Percentiles rank a stretch among this genome's conserved stretches.
Evolutionary conservation across 257 asterid species (phyloP).

Genomic region (Prunella vulgaris): DNA sequence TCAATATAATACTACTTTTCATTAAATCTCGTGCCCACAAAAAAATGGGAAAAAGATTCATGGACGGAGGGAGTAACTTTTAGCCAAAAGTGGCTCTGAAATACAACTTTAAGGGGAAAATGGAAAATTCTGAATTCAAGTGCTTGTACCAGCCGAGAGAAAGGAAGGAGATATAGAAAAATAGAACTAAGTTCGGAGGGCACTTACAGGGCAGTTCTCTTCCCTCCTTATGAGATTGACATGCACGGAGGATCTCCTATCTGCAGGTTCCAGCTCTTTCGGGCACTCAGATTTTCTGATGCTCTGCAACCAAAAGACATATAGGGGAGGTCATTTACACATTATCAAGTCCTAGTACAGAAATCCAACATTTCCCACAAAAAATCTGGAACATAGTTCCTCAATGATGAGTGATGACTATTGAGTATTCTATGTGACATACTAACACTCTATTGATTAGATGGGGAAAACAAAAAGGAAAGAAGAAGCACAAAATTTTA

Average conservation of each 20-base stretch:
- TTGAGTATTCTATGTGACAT: background rate
- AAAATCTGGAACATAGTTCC: background rate
- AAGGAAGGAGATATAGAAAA: background rate
- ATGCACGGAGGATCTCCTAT: slow-evolving; percentile 64
- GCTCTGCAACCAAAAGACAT: slow-evolving; percentile 51
- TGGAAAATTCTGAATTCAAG: background rate
- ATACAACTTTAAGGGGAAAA: background rate
- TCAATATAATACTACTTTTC: too few relatives aligned
- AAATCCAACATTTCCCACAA: background rate
- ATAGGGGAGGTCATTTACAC: background rate
- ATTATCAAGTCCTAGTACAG: background rate
- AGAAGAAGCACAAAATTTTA: background rate
- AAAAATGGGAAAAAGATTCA: too few relatives aligned
- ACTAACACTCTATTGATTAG: background rate
- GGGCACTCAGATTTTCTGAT: slow-evolving; percentile 88
- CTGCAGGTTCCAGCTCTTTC: slow-evolving; percentile 85
- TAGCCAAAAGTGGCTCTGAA: background rate
- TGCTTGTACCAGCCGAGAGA: too few relatives aligned
- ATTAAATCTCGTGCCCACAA: too few relatives aligned
- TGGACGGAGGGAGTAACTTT: too few relatives aligned
- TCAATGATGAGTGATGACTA: background rate
- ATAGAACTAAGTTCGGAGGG: background rate
- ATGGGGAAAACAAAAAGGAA: background rate
- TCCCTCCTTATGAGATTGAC: slow-evolving; percentile 87
- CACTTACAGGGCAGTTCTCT: slow-evolving; percentile 72